Evolutionary conservation across 108 stramenopile genomes (phyloP).

Genomic region (Schizochytrium sp.): DNA sequence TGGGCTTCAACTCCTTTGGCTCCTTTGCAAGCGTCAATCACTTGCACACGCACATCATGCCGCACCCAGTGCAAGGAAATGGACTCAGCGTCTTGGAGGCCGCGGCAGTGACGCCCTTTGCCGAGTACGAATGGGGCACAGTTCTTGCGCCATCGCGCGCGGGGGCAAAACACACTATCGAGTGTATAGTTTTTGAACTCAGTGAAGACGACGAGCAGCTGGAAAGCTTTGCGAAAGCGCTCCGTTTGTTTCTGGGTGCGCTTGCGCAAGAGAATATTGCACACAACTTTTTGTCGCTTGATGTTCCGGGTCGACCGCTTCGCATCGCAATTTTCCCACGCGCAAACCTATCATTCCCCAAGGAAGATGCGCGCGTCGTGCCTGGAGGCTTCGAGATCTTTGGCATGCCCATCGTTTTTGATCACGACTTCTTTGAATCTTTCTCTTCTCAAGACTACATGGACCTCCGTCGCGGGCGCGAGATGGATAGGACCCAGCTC

Average conservation of each 20-base stretch:
- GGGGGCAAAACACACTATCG: background rate
- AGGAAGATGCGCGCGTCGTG: background rate
- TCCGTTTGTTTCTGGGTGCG: background rate
- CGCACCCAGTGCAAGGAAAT: background rate
- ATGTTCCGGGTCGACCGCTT: background rate
- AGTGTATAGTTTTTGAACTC: background rate
- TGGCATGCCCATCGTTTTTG: background rate
- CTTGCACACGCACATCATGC: background rate
- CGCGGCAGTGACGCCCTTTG: background rate
- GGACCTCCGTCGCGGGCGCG: background rate
- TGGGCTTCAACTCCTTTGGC: background rate
- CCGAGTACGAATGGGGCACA: background rate
- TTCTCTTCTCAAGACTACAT: background rate
- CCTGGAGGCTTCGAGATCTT: background rate
- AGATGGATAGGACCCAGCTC: background rate
- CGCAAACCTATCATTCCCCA: background rate
- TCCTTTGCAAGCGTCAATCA: constrained; percentile 13
- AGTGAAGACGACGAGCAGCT: background rate
- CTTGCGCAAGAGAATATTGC: background rate
- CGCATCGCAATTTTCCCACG: background rate
- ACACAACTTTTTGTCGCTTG: background rate
- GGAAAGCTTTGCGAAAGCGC: background rate
- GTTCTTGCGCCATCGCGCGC: background rate
- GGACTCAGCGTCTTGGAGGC: background rate
- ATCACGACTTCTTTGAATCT: background rate